phyloP scores from a whole-genome alignment of 208 protist genomes.

The Leishmania arabica region DNA sequence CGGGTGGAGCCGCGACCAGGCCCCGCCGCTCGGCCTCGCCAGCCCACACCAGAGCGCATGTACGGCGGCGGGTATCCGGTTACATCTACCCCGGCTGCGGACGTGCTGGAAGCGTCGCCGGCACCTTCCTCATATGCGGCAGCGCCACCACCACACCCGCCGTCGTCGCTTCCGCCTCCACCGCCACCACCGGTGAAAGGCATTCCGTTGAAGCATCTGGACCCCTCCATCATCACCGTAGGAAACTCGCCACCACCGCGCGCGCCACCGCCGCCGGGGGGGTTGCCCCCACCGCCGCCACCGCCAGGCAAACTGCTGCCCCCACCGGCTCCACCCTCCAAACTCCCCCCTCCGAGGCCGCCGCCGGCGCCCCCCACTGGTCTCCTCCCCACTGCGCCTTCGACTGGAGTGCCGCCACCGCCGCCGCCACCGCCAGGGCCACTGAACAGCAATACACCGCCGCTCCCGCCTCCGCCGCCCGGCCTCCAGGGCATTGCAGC shows the following conservation, averaged over 20 bases:
- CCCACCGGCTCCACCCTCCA: conserved; percentile 36
- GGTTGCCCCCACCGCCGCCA: conserved; percentile 15
- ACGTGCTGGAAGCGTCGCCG: background rate
- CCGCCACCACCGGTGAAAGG: conserved; percentile 3
- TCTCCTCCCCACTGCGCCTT: conserved; percentile 19
- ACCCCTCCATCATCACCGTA: conserved; percentile 9
- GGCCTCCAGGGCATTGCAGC: conserved; percentile 13
- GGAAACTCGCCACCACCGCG: conserved; percentile 30
- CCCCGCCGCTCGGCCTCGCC: conserved; percentile 16
- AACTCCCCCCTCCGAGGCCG: conserved; percentile 7
- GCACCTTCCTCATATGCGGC: background rate
- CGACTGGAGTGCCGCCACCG: conserved; percentile 17
- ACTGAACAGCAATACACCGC: conserved; percentile 25
- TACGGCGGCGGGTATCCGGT: conserved; percentile 42
- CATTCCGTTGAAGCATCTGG: conserved; percentile 16
- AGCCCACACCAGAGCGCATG: conserved; percentile 37
- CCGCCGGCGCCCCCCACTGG: conserved; percentile 15
- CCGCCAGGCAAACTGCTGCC: conserved; percentile 25
- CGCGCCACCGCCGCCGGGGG: conserved; percentile 23
- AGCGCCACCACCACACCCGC: conserved; percentile 2
- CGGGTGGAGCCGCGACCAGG: conserved; percentile 22
- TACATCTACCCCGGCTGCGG: background rate
- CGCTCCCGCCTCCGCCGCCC: conserved; percentile 19
- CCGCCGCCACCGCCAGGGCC: conserved; percentile 15
- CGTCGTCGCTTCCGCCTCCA: conserved; percentile 7